phyloP scores from a whole-genome alignment of 176 grass and related monocot genomes.

The Sorghum bicolor region Sorghum_bicolor_NCBIv3 NC_012875.2:57757501-57758000 shows the following conservation, averaged over 20 bases:
- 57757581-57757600: not conserved
- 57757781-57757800: constrained; percentile 43
- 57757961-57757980: not conserved
- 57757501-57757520: not conserved
- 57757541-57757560: not conserved
- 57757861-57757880: not conserved
- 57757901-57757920: not conserved
- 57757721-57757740: constrained; percentile 74
- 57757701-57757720: constrained; percentile 69
- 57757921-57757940: not conserved
- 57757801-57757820: not conserved
- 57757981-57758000: constrained; percentile 69
- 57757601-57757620: not conserved
- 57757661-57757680: not conserved
- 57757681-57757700: not conserved
- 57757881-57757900: not conserved
- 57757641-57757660: not conserved
- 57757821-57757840: not conserved
- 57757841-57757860: not conserved
- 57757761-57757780: constrained; percentile 91
- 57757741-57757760: constrained; percentile 86
- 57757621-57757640: not conserved
- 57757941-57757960: not conserved
- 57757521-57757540: not conserved
- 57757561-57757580: not conserved